These are phyloP conservation scores for Neurospora discreta DNA, from an alignment of 495 filamentous ascomycete genomes.

Conservation along the genomic window DNA sequence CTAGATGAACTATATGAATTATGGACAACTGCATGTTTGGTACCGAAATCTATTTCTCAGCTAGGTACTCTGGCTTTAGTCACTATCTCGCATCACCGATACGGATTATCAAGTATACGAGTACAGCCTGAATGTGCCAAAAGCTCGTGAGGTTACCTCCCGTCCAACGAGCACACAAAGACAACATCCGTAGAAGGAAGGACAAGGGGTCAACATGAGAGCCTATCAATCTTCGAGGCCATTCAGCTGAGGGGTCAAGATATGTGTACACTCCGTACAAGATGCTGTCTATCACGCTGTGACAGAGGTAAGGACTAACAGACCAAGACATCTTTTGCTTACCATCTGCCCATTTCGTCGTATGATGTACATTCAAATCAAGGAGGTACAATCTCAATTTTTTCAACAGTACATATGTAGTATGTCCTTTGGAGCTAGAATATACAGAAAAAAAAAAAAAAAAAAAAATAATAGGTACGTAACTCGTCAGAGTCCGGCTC, in stretches of 20 bases:
- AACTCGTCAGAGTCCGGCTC: background rate
- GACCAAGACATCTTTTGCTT: background rate
- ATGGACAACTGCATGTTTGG: background rate
- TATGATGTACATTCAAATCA: background rate
- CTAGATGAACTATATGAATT: background rate
- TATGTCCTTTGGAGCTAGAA: background rate
- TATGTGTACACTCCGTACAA: background rate
- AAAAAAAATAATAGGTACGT: too few relatives aligned
- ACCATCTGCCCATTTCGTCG: background rate
- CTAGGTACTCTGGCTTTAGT: background rate
- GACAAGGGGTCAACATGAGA: background rate
- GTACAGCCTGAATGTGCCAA: background rate
- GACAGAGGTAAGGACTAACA: background rate
- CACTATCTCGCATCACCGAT: background rate
- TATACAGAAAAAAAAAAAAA: too few relatives aligned
- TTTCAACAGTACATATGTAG: background rate
- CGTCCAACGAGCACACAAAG: background rate
- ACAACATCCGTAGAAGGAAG: background rate
- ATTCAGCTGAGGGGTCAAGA: background rate
- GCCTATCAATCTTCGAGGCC: background rate
- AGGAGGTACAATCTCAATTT: background rate
- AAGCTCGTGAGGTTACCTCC: background rate
- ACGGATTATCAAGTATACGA: background rate
- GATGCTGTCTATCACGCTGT: background rate
- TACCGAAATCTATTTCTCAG: background rate